Conservation (phyloP, 2,329 filamentous ascomycete species). For the Ophiostoma himal-ulmi region DNA sequence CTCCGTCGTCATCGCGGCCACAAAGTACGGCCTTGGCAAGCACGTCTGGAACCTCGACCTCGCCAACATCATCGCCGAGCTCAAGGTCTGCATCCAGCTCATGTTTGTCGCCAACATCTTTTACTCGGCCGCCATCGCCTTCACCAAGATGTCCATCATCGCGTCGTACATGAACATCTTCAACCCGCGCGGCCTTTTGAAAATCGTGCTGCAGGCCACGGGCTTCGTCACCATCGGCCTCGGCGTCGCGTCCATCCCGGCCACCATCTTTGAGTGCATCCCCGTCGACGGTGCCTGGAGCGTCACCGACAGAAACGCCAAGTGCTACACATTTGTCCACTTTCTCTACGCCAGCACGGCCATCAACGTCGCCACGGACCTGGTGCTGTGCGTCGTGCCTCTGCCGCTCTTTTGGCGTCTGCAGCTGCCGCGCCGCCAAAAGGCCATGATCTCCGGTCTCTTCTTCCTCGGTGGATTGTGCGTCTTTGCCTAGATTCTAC, state of each 20-base stretch:
- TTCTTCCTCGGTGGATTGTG: slow-evolving; percentile 33
- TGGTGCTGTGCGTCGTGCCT: slow-evolving; percentile 31
- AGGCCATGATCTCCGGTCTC: slow-evolving; percentile 29
- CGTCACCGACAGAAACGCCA: slow-evolving; percentile 21
- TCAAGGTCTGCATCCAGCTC: slow-evolving; percentile 28
- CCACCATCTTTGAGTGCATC: slow-evolving; percentile 31
- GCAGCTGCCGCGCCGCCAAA: slow-evolving; percentile 29
- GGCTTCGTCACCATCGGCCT: slow-evolving; percentile 30
- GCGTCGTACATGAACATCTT: slow-evolving; percentile 32
- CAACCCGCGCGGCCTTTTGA: slow-evolving; percentile 30
- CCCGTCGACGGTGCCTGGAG: slow-evolving; percentile 32
- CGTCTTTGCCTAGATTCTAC: slow-evolving; percentile 1
- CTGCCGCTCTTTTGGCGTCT: slow-evolving; percentile 32
- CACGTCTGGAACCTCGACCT: slow-evolving; percentile 30
- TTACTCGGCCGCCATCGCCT: slow-evolving; percentile 28
- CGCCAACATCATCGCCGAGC: slow-evolving; percentile 21
- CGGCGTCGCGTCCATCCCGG: slow-evolving; percentile 28
- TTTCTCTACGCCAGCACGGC: slow-evolving; percentile 31
- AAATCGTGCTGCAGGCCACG: slow-evolving; percentile 31
- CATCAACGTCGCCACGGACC: slow-evolving; percentile 31
- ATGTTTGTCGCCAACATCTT: slow-evolving; percentile 31
- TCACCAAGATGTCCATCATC: slow-evolving; percentile 32
- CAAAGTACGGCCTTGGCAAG: slow-evolving; percentile 27
- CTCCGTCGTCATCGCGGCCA: slow-evolving; percentile 25
- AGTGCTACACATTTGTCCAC: slow-evolving; percentile 30